These are phyloP conservation scores for Hypomyces perniciosus DNA, from an alignment of 2,329 filamentous ascomycete genomes.

Conservation along the genomic window DNA sequence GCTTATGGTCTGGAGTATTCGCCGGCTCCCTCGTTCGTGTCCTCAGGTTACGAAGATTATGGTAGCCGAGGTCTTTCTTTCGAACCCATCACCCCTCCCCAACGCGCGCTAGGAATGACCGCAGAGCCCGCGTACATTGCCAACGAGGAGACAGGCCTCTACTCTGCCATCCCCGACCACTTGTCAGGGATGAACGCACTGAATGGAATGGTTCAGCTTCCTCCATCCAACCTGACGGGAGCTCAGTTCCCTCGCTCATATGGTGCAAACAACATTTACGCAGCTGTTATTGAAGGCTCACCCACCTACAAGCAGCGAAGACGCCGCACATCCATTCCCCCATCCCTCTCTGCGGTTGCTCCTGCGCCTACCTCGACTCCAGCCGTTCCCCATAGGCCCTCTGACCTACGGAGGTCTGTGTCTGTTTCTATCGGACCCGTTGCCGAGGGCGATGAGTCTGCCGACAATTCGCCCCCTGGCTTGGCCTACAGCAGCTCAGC, in stretches of 20 bases:
- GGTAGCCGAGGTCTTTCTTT: constrained; percentile 94
- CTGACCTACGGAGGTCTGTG: constrained; percentile 84
- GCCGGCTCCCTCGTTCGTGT: constrained; percentile 93
- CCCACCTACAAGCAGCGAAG: constrained; percentile 98
- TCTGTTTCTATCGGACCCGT: constrained; percentile 81
- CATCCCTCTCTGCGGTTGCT: constrained; percentile 63
- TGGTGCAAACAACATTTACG: constrained; percentile 74
- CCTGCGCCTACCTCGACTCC: constrained; percentile 60
- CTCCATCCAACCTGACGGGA: constrained; percentile 75
- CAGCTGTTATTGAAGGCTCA: constrained; percentile 84
- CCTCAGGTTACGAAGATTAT: constrained; percentile 98
- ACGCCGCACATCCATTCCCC: constrained; percentile 86
- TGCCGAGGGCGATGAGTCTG: constrained; percentile 71
- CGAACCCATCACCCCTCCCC: constrained; percentile 92
- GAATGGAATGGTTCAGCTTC: constrained; percentile 86
- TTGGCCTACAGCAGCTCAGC: constrained; percentile 65
- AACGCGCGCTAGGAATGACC: constrained; percentile 75
- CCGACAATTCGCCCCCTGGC: constrained; percentile 72
- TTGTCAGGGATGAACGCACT: constrained; percentile 65
- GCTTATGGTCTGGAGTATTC: constrained; percentile 94
- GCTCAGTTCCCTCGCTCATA: constrained; percentile 74
- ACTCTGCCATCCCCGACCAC: constrained; percentile 90
- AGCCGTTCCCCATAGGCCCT: constrained; percentile 65
- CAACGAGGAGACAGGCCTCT: constrained; percentile 94
- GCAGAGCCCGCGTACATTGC: constrained; percentile 94